These are phyloP conservation scores for Adansonia grandidieri DNA, from an alignment of 441 rosid genomes.

Conservation along the genomic window DNA sequence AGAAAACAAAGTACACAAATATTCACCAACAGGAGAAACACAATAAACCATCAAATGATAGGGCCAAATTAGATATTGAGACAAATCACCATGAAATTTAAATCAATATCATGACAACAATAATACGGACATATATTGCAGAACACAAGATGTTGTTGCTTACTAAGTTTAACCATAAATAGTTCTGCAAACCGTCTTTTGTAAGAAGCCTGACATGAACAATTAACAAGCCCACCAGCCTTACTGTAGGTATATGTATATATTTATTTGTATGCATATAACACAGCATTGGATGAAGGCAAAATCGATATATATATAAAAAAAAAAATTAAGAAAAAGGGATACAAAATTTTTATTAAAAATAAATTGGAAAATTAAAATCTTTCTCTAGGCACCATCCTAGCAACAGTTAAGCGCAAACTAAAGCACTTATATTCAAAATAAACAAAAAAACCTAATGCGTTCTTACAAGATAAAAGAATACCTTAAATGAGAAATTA, in stretches of 20 bases:
- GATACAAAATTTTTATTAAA: background rate
- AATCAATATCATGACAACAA: background rate
- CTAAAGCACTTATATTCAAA: background rate
- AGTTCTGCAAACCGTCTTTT: background rate
- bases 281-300: background rate
- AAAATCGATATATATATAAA: background rate
- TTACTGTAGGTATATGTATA: background rate
- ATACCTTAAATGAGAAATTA: conserved; percentile 98
- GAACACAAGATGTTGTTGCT: background rate
- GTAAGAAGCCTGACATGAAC: background rate
- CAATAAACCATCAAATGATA: background rate
- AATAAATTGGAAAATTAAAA: background rate
- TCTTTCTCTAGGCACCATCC: background rate
- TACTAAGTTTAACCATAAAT: background rate
- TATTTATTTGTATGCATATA: background rate
- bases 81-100: background rate
- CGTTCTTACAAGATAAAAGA: background rate
- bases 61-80: background rate
- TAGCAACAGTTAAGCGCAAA: background rate
- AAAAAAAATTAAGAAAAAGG: background rate
- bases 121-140: background rate
- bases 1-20: background rate
- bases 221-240: background rate
- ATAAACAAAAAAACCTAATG: background rate
- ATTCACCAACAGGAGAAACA: background rate